Conservation (phyloP, 1,139 yeast genomes). For the Dujonia santamariae region DNA sequence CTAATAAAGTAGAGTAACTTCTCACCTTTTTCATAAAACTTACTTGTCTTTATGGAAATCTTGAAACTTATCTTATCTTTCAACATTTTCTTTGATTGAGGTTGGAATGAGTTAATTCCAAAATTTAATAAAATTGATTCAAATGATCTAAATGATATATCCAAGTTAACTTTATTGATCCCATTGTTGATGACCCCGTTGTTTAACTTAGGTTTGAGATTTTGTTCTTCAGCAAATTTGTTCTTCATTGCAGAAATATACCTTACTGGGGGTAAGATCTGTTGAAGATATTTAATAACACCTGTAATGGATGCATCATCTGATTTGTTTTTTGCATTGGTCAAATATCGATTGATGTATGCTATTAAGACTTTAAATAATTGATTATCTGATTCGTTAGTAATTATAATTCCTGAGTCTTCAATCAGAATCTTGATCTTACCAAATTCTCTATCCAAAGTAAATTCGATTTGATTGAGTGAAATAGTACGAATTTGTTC, state of each 20-base stretch:
- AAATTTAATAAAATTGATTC: constrained; percentile 34
- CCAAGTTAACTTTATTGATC: constrained; percentile 29
- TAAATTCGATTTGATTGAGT: constrained; percentile 27
- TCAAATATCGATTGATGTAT: constrained; percentile 7
- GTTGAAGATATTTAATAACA: constrained; percentile 6
- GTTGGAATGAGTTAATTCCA: constrained; percentile 26
- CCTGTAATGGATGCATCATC: constrained; percentile 5
- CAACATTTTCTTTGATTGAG: constrained; percentile 29
- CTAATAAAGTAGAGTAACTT: constrained; percentile 27
- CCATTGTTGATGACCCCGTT: constrained; percentile 40
- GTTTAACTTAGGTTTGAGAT: constrained; percentile 10
- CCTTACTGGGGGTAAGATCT: constrained; percentile 22
- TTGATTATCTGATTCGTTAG: constrained; percentile 14
- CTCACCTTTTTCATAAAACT: constrained; percentile 23
- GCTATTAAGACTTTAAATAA: constrained; percentile 20
- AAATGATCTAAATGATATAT: constrained; percentile 29
- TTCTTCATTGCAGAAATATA: constrained; percentile 21
- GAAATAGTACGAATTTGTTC: constrained; percentile 25
- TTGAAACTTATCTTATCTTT: constrained; percentile 35
- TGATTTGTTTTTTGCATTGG: neutral
- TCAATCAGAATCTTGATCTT: constrained; percentile 12
- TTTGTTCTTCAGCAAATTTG: constrained; percentile 10
- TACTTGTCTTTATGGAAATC: constrained; percentile 31
- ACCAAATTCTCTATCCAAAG: constrained; percentile 25
- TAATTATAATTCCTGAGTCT: neutral